phyloP scores from a whole-genome alignment of 2,329 filamentous ascomycete genomes.

The Fusarium gaditjirri region DNA sequence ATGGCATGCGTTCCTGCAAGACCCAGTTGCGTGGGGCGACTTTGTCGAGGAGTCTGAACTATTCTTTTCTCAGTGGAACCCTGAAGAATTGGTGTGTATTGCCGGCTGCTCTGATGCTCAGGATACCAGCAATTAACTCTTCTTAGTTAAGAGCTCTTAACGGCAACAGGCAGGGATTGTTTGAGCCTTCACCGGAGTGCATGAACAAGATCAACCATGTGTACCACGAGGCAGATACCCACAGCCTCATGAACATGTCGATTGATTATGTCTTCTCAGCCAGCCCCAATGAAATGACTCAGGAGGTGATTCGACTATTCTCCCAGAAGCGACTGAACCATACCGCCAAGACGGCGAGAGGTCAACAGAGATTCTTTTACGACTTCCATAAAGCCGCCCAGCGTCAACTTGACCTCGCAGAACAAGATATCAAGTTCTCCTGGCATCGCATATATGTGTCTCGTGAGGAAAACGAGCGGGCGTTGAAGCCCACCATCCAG shows the following conservation, averaged over 20 bases:
- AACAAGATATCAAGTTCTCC: slow-evolving; percentile 17
- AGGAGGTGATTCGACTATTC: neutral
- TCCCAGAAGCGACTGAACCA: neutral
- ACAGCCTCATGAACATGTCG: slow-evolving; percentile 6
- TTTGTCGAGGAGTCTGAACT: slow-evolving; percentile 1
- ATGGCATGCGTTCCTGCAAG: slow-evolving; percentile 28
- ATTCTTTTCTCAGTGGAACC: slow-evolving; percentile 14
- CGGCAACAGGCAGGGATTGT: neutral
- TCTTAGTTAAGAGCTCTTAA: slow-evolving; percentile 8
- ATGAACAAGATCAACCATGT: neutral
- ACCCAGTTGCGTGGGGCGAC: neutral
- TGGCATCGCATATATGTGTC: slow-evolving; percentile 32
- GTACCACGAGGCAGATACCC: neutral
- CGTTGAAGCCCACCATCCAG: slow-evolving; percentile 10
- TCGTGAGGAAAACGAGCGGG: neutral
- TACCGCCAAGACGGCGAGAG: neutral
- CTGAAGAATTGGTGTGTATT: slow-evolving; percentile 14
- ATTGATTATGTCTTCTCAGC: slow-evolving; percentile 5
- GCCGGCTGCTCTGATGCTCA: neutral
- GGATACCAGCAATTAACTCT: neutral
- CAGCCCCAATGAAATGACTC: neutral
- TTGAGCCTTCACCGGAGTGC: slow-evolving; percentile 1
- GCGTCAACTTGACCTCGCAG: slow-evolving; percentile 24
- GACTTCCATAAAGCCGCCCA: slow-evolving; percentile 21
- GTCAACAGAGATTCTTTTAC: neutral